A percentile compares a stretch with the other conserved stretches of the same genome.
Evolutionary conservation across 2,329 filamentous ascomycete genomes (phyloP).

Genomic region (Davidsoniella australis): DNA sequence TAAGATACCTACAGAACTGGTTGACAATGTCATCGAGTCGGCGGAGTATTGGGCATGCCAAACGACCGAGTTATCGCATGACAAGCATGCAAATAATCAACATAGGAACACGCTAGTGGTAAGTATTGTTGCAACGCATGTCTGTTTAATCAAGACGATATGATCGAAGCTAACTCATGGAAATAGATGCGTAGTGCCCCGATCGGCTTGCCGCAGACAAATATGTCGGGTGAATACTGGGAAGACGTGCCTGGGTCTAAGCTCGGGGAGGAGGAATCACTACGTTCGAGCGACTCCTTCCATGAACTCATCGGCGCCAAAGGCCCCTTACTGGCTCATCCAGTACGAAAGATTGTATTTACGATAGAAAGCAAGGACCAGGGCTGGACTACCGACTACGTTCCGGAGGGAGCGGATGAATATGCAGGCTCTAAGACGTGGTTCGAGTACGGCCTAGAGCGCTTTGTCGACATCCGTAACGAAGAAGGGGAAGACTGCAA

Average conservation of each 20-base stretch:
- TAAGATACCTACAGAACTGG: constrained; percentile 32
- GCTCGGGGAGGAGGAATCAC: neutral
- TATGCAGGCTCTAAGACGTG: constrained; percentile 34
- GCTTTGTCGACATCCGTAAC: constrained; percentile 24
- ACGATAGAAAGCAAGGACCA: constrained; percentile 40
- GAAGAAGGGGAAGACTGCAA: neutral
- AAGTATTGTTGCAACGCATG: neutral
- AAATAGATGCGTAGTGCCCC: constrained; percentile 26
- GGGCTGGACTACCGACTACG: constrained; percentile 29
- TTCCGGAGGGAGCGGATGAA: neutral
- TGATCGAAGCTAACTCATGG: neutral
- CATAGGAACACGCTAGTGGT: constrained; percentile 4
- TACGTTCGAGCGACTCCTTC: neutral
- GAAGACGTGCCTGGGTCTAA: neutral
- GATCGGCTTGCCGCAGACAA: constrained; percentile 20
- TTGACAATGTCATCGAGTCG: constrained; percentile 38
- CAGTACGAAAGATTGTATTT: constrained; percentile 45
- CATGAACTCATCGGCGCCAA: constrained; percentile 11
- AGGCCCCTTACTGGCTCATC: constrained; percentile 25
- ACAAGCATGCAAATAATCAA: neutral
- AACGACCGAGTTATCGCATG: constrained; percentile 4
- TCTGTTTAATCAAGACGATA: neutral
- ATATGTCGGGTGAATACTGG: neutral
- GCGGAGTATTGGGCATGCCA: constrained; percentile 47
- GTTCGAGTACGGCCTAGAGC: constrained; percentile 46